phyloP scores from a whole-genome alignment of 2,329 filamentous ascomycete genomes.

The Thelonectria blattea region DNA sequence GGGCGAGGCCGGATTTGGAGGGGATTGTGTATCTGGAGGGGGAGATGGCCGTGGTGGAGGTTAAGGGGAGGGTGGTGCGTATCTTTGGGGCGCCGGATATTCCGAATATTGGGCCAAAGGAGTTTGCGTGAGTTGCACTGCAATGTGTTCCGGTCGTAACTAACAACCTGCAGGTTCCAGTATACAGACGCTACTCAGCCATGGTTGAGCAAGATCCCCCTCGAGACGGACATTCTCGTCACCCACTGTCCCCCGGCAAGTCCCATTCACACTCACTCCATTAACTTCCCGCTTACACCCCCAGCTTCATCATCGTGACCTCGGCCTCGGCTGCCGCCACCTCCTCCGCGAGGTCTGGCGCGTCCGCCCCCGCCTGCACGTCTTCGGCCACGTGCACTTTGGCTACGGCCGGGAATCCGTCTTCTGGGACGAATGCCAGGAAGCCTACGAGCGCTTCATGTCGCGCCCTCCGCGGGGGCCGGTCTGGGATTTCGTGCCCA shows the following conservation, averaged over 20 bases:
- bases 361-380: constrained; percentile 75
- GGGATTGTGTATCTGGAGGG: constrained; percentile 79
- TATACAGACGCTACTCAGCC: constrained; percentile 70
- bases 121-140: constrained; percentile 60
- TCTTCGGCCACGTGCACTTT: constrained; percentile 87
- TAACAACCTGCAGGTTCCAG: constrained; percentile 64
- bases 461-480: constrained; percentile 49
- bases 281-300: constrained; percentile 14
- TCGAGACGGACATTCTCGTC: constrained; percentile 76
- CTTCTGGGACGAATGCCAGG: constrained; percentile 78
- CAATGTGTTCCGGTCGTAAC: neutral
- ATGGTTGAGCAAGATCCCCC: constrained; percentile 75
- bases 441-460: constrained; percentile 71
- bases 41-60: constrained; percentile 65
- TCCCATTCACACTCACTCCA: neutral
- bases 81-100: constrained; percentile 85
- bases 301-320: constrained; percentile 71
- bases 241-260: constrained; percentile 79
- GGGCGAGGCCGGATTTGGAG: constrained; percentile 67
- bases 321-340: constrained; percentile 72
- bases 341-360: constrained; percentile 77
- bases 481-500: constrained; percentile 55
- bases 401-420: constrained; percentile 72
- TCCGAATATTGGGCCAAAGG: constrained; percentile 72
- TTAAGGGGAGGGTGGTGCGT: constrained; percentile 59